These are phyloP conservation scores for Calophaca sinica DNA, from an alignment of 306 rosid species.

Conservation along the genomic window DNA sequence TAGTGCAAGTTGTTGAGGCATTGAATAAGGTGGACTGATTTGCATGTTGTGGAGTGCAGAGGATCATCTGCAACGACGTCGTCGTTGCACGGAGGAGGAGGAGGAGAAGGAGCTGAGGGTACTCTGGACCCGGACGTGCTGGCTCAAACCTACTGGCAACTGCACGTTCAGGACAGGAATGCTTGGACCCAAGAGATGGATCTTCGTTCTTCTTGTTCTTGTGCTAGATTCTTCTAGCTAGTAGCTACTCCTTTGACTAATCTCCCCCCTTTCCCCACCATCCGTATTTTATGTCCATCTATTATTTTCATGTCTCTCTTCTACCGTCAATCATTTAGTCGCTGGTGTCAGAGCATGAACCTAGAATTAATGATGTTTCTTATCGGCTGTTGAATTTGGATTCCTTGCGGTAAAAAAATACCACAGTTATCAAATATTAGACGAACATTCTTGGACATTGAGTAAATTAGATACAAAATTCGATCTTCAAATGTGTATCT, in stretches of 20 bases:
- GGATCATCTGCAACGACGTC: slow-evolving; percentile 41
- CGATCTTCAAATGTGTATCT: too few relatives aligned
- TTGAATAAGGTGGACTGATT: not conserved
- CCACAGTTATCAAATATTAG: too few relatives aligned
- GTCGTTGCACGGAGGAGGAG: slow-evolving; percentile 41
- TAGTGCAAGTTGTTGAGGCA: not conserved
- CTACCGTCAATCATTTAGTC: slow-evolving; percentile 12
- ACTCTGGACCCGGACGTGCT: slow-evolving; percentile 81
- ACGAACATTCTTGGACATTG: too few relatives aligned
- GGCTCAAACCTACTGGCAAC: slow-evolving; percentile 95
- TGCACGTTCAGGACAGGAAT: slow-evolving; percentile 79
- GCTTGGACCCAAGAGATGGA: slow-evolving; percentile 98
- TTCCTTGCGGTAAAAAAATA: too few relatives aligned
- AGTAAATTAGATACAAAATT: too few relatives aligned
- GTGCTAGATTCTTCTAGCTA: slow-evolving; percentile 55
- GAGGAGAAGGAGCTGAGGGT: slow-evolving; percentile 13
- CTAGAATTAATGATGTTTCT: too few relatives aligned
- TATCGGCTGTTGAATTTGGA: too few relatives aligned
- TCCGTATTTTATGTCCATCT: not conserved
- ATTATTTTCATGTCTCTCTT: slow-evolving; percentile 32
- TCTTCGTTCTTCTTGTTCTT: slow-evolving; percentile 61
- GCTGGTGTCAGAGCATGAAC: too few relatives aligned
- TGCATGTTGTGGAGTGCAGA: slow-evolving; percentile 41
- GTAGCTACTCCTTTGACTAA: not conserved
- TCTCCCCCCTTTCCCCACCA: not conserved